phyloP scores from a whole-genome alignment of 331 rosid genomes.

The Acacia pycnantha region DNA sequence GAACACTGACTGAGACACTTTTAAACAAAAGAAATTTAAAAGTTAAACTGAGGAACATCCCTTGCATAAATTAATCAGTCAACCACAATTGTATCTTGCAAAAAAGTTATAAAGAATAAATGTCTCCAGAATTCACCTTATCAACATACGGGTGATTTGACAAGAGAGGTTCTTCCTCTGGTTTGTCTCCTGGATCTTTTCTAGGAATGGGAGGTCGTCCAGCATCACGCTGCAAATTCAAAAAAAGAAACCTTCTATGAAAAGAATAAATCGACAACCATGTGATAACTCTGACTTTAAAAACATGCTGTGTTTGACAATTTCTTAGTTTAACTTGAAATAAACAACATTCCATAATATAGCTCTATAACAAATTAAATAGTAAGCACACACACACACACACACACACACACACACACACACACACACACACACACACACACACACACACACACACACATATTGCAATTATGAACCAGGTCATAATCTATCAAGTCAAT shows the following conservation, averaged over 20 bases:
- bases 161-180: constrained; percentile 78
- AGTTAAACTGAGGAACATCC: constrained; percentile 6
- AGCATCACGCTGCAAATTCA: constrained; percentile 70
- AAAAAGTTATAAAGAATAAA: constrained; percentile 20
- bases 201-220: constrained; percentile 93
- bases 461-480: constrained; percentile 13
- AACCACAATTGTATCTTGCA: constrained; percentile 11
- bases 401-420: too few relatives aligned
- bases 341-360: neutral
- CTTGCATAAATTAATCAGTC: constrained; percentile 15
- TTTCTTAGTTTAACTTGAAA: neutral
- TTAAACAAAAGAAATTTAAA: neutral
- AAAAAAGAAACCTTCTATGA: constrained; percentile 17
- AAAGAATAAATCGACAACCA: constrained; percentile 11
- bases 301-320: constrained; percentile 10
- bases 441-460: too few relatives aligned
- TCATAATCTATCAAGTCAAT: neutral
- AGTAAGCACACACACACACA: too few relatives aligned
- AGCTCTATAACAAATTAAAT: constrained; percentile 3
- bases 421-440: too few relatives aligned
- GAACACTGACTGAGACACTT: neutral
- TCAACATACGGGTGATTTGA: constrained; percentile 95
- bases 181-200: constrained; percentile 83
- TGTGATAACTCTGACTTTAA: constrained; percentile 6
- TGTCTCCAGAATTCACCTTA: constrained; percentile 47